A percentile compares a stretch with the other conserved stretches of the same genome.
phyloP scores from a whole-genome alignment of 768 basidiomycete genomes.

The Strobilomyces echinocephalus region DNA sequence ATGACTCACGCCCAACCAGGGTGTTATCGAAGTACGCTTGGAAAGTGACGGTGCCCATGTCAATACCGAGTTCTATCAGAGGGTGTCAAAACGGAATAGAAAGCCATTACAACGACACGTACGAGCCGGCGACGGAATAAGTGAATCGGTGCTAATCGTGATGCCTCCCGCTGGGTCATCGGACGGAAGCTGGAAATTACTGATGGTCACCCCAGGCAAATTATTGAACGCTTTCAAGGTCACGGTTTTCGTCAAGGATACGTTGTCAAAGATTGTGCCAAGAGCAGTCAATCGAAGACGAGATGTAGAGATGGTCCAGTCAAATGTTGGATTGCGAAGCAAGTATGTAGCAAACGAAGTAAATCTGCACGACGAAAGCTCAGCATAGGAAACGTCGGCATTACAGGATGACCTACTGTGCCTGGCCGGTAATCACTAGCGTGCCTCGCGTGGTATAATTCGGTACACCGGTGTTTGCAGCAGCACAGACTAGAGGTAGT shows the following conservation, averaged over 20 bases:
- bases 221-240: conserved; percentile 68
- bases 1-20: conserved; percentile 55
- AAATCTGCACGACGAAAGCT: conserved; percentile 38
- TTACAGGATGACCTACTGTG: conserved; percentile 34
- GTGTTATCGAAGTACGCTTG: conserved; percentile 53
- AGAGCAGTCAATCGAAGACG: conserved; percentile 60
- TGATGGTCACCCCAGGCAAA: conserved; percentile 65
- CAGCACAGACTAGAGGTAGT: conserved; percentile 50
- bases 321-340: conserved; percentile 59
- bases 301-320: conserved; percentile 67
- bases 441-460: conserved; percentile 50
- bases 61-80: conserved; percentile 58
- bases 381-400: neutral
- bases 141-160: conserved; percentile 60
- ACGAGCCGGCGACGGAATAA: conserved; percentile 65
- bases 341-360: conserved; percentile 62
- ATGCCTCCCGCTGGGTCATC: conserved; percentile 69
- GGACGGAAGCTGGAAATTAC: conserved; percentile 64
- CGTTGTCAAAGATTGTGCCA: conserved; percentile 63
- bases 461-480: conserved; percentile 63
- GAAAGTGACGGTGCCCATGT: conserved; percentile 63
- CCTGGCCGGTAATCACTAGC: conserved; percentile 52
- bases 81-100: conserved; percentile 10
- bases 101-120: conserved; percentile 26
- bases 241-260: conserved; percentile 55